phyloP scores from a whole-genome alignment of 1,139 yeast genomes.

The Kurtzmaniella quercitrusa region DNA sequence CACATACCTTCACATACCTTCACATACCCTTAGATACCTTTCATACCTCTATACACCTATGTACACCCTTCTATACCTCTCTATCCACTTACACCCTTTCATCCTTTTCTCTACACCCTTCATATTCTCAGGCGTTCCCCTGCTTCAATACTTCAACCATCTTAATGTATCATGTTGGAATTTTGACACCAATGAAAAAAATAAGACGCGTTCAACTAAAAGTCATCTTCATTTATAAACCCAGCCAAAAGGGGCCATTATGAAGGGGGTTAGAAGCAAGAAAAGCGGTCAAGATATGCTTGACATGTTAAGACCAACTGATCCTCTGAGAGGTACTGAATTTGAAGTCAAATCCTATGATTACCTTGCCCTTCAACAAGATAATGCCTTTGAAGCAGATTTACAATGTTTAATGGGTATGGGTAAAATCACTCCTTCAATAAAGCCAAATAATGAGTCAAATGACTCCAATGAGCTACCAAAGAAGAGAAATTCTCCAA shows the following conservation, averaged over 20 bases:
- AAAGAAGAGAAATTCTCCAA: constrained; percentile 2
- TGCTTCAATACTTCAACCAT: no score
- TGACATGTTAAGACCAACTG: constrained; percentile 7
- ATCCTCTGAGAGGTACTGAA: constrained; percentile 1
- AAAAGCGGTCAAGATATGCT: constrained; percentile 4
- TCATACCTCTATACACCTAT: no score
- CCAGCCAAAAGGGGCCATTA: not conserved
- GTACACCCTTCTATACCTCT: no score
- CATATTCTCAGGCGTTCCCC: no score
- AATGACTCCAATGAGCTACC: not conserved
- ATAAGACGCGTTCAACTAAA: no score
- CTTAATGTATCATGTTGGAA: no score
- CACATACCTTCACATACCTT: no score
- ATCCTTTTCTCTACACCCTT: no score
- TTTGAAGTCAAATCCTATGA: constrained; percentile 17
- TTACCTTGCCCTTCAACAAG: constrained; percentile 12
- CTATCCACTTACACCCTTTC: no score
- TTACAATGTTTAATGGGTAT: constrained; percentile 15
- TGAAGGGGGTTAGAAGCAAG: not conserved
- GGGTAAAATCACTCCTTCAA: no score
- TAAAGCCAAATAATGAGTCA: not conserved
- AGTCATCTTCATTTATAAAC: not conserved
- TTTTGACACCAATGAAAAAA: no score
- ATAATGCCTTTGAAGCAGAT: constrained; percentile 20
- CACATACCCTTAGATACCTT: no score